A percentile compares a stretch with the other conserved stretches of the same genome.
phyloP scores from a whole-genome alignment of 345 rosid genomes.

The Schrenkiella parvula region DNA sequence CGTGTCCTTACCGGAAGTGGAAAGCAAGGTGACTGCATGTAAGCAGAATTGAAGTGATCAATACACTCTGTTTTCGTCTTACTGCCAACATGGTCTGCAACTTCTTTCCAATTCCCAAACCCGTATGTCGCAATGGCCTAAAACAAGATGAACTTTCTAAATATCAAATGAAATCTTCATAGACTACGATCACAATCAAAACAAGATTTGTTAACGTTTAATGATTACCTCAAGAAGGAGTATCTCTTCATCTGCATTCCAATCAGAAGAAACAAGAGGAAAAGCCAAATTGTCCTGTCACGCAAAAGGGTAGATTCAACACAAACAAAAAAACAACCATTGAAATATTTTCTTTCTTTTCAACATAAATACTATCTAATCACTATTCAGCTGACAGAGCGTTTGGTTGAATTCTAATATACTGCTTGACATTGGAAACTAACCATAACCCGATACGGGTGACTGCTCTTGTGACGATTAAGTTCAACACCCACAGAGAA shows the following conservation, averaged over 20 bases:
- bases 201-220: background rate
- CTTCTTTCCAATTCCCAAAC: constrained; percentile 94
- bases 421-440: constrained; percentile 19
- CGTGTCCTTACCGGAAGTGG: constrained; percentile 74
- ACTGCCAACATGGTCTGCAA: constrained; percentile 82
- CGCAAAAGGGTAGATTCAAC: constrained; percentile 7
- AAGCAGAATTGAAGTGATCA: constrained; percentile 67
- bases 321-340: background rate
- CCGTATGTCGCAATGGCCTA: constrained; percentile 97
- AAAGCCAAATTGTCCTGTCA: constrained; percentile 89
- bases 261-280: constrained; percentile 77
- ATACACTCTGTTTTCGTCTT: constrained; percentile 74
- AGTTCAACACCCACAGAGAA: constrained; percentile 84
- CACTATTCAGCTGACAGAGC: background rate
- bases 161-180: constrained; percentile 29
- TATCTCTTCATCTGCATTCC: constrained; percentile 97
- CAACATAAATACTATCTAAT: background rate
- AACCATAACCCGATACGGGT: constrained; percentile 89
- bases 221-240: constrained; percentile 79
- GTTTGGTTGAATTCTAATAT: background rate
- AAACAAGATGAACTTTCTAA: constrained; percentile 25
- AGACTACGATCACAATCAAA: background rate
- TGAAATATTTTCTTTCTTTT: background rate
- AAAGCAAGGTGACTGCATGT: constrained; percentile 78
- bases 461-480: constrained; percentile 67